A percentile compares a stretch with the other conserved stretches of the same genome.
Evolutionary conservation across 208 protist species (phyloP).

Genomic region (Crithidia bombi): DNA sequence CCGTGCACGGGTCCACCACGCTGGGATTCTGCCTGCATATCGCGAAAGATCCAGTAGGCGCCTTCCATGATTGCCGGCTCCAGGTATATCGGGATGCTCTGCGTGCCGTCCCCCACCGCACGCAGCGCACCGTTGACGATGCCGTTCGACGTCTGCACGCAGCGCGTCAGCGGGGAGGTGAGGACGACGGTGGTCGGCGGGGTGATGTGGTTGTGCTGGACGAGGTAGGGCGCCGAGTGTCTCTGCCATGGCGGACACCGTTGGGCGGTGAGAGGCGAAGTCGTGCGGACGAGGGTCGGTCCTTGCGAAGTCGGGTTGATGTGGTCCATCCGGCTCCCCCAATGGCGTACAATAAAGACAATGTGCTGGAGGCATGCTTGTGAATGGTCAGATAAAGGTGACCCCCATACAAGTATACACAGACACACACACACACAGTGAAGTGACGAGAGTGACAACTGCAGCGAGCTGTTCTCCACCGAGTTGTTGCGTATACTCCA

Average conservation of each 20-base stretch:
- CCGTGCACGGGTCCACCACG: constrained; percentile 18
- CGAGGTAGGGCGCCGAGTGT: constrained; percentile 47
- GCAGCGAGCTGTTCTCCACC: too few species aligned
- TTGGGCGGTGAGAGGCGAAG: constrained; percentile 58
- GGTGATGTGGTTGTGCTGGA: constrained; percentile 25
- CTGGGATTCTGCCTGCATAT: constrained; percentile 48
- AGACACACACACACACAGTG: neutral
- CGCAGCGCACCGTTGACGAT: constrained; percentile 37
- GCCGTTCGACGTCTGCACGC: constrained; percentile 57
- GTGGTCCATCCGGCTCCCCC: constrained; percentile 63
- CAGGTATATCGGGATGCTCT: constrained; percentile 39
- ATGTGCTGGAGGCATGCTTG: constrained; percentile 12
- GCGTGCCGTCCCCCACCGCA: constrained; percentile 9
- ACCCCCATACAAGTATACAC: neutral
- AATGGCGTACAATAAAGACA: constrained; percentile 51
- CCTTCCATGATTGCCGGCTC: constrained; percentile 56
- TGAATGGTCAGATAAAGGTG: neutral
- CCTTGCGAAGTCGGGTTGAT: constrained; percentile 38
- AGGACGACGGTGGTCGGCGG: constrained; percentile 35
- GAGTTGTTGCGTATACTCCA: too few species aligned
- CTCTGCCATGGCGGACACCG: constrained; percentile 52
- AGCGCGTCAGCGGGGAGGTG: constrained; percentile 54
- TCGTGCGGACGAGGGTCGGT: constrained; percentile 56
- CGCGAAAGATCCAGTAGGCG: constrained; percentile 45
- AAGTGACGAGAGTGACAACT: neutral